Base-by-base conservation (phyloP, 2,329 filamentous ascomycete species). In the Lachnellula suecica region DNA sequence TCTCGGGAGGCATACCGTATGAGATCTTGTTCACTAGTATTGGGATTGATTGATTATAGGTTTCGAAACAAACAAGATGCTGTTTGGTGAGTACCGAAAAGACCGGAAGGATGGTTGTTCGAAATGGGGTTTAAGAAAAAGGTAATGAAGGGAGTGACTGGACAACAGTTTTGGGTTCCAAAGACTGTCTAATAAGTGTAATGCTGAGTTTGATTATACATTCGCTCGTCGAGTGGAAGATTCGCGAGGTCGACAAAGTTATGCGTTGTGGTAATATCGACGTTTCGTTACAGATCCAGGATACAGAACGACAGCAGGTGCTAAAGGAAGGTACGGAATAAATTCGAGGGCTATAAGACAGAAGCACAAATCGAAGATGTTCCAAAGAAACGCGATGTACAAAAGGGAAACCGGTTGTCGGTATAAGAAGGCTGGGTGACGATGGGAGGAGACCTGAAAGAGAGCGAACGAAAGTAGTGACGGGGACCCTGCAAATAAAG, bases 261-360 rank as follows among this genome's bases (percentile, higher is more conserved):
- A 34, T 52, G 57, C 29, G 51, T 47, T 47, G 43, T 44, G 40
- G 44, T 54, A 61, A 60, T 64, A 63, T 66, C 56, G 60, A 60
- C 48, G 52, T 45, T 58, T 61, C 49, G 54, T 56, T 49, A 38
- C 47, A 60, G 56, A 59, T 48, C 51, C 55, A 57, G 64, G 60
- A 59, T 54, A 57, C 52, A 55, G 57, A 63, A 59, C 56, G 60
- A 63, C 56, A 66, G 59, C 61, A 62, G 54, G 57, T 68, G 61
- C 64, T 58, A 66, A 68, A 67, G 49, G 66, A 68, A 64, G 61
- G 66, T 64, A 64, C 61, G 56, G 63, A 67, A 65, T 59, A 64
- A 59, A 57, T 54, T 63, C 64, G 64, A 67, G 58, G 64, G 62
- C 60, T 61, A 58, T 48, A 60, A 56, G 59, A 52, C 52, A 59